Conservation (phyloP, 2,329 filamentous ascomycete species). For the Harringtonia aguacate region DNA sequence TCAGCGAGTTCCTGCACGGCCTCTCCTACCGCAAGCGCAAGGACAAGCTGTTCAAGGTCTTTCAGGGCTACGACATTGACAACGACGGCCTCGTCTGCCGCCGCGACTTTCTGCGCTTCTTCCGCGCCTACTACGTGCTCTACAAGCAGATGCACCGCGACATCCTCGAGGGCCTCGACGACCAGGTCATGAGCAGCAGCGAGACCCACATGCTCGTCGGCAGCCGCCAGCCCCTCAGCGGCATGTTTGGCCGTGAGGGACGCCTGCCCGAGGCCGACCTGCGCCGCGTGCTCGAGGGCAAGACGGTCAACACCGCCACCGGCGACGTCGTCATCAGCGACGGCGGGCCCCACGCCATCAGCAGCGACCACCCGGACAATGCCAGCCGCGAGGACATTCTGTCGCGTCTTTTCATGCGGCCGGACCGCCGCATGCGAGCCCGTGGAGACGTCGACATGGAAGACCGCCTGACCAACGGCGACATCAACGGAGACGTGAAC, state of each 20-base stretch:
- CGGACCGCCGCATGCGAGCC: too few species aligned
- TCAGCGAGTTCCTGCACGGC: conserved; percentile 81
- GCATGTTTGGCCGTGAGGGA: conserved; percentile 62
- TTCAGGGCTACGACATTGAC: conserved; percentile 86
- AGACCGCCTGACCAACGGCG: too few species aligned
- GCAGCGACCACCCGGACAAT: conserved; percentile 10
- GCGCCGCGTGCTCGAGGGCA: conserved; percentile 54
- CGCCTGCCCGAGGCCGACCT: conserved; percentile 53
- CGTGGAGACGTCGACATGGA: too few species aligned
- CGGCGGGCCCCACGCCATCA: conserved; percentile 42
- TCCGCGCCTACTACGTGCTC: conserved; percentile 82
- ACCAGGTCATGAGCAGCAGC: conserved; percentile 64
- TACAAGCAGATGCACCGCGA: conserved; percentile 85
- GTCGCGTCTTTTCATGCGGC: conserved; percentile 28
- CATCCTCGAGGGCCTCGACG: conserved; percentile 65
- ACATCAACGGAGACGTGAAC: too few species aligned
- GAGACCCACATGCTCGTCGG: conserved; percentile 68
- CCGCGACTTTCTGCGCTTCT: conserved; percentile 82
- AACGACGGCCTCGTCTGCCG: conserved; percentile 76
- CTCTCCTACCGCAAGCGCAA: conserved; percentile 53
- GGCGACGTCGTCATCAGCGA: conserved; percentile 56
- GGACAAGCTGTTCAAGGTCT: conserved; percentile 15
- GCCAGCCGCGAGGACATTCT: conserved; percentile 11
- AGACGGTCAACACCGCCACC: conserved; percentile 43
- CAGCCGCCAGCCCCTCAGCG: conserved; percentile 65